A percentile compares a stretch with the other conserved stretches of the same genome.
phyloP scores from a whole-genome alignment of 805 yeast species.

The Wickerhamomyces sydowiorum region DNA sequence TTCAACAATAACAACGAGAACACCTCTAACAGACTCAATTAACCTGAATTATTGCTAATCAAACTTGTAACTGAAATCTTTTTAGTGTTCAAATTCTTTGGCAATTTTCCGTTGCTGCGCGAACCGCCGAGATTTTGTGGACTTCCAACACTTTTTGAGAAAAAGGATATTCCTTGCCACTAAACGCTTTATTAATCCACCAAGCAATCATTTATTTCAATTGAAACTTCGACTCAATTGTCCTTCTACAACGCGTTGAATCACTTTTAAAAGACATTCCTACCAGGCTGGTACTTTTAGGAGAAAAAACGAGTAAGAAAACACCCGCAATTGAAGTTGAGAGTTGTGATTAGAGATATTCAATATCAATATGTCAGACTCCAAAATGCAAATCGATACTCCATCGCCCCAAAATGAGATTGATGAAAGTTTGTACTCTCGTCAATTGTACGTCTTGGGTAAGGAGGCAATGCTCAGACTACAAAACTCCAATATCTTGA shows the following conservation, averaged over 20 bases:
- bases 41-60: too few species aligned
- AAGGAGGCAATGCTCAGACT: constrained; percentile 97
- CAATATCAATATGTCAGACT: constrained; percentile 21
- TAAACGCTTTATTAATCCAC: not conserved
- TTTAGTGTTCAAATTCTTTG: too few species aligned
- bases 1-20: too few species aligned
- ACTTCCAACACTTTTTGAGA: not conserved
- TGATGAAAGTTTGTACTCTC: constrained; percentile 92
- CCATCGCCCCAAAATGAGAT: constrained; percentile 42
- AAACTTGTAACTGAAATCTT: too few species aligned
- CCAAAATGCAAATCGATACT: constrained; percentile 37
- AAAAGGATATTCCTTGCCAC: not conserved
- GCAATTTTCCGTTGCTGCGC: not conserved
- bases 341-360: not conserved
- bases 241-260: too few species aligned
- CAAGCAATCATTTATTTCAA: not conserved
- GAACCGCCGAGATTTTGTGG: not conserved
- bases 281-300: not conserved
- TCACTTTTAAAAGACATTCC: too few species aligned
- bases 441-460: constrained; percentile 94
- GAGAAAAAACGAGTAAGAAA: too few species aligned
- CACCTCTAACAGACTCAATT: not conserved
- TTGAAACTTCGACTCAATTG: too few species aligned
- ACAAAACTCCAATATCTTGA: constrained; percentile 89
- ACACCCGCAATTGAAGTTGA: too few species aligned